phyloP scores from a whole-genome alignment of 495 filamentous ascomycete species.

The Aspergillus haitiensis region DNA sequence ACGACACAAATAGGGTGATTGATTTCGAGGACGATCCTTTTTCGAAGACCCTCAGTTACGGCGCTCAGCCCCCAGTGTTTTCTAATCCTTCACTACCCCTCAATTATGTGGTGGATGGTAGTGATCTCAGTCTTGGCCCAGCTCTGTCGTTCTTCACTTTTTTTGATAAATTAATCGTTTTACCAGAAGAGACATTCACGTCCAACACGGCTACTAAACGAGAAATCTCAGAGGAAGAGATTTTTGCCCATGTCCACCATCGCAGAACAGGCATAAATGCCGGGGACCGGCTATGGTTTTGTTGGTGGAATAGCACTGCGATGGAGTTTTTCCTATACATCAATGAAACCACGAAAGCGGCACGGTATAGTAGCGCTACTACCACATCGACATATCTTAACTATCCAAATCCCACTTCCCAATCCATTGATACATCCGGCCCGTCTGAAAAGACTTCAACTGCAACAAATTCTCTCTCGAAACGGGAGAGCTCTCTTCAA shows the following conservation, averaged over 20 bases:
- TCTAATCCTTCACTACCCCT: slow-evolving; percentile 47
- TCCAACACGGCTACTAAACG: slow-evolving; percentile 31
- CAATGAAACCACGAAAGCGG: slow-evolving; percentile 52
- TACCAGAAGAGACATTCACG: slow-evolving; percentile 56
- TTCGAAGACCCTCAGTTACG: slow-evolving; percentile 58
- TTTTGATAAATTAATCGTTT: slow-evolving; percentile 82
- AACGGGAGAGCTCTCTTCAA: slow-evolving; percentile 22
- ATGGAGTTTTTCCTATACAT: slow-evolving; percentile 83
- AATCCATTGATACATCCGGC: slow-evolving; percentile 21
- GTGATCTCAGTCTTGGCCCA: slow-evolving; percentile 62
- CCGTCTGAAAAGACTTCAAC: not conserved
- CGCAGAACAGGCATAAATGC: slow-evolving; percentile 52
- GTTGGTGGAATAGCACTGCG: slow-evolving; percentile 80
- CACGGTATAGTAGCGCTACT: slow-evolving; percentile 31
- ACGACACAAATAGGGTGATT: slow-evolving; percentile 28
- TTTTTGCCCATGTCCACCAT: slow-evolving; percentile 21
- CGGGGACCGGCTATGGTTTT: slow-evolving; percentile 80
- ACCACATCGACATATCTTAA: slow-evolving; percentile 14
- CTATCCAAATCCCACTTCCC: slow-evolving; percentile 20
- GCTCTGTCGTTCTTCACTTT: slow-evolving; percentile 69
- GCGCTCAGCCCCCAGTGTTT: slow-evolving; percentile 68
- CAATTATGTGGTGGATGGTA: slow-evolving; percentile 64
- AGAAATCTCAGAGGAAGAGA: slow-evolving; percentile 31
- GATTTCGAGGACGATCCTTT: slow-evolving; percentile 31
- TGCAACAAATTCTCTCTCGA: slow-evolving; percentile 13